These are phyloP conservation scores for Talaromyces sp. DNA, from an alignment of 2,329 filamentous ascomycete genomes.

Conservation along the genomic window DNA sequence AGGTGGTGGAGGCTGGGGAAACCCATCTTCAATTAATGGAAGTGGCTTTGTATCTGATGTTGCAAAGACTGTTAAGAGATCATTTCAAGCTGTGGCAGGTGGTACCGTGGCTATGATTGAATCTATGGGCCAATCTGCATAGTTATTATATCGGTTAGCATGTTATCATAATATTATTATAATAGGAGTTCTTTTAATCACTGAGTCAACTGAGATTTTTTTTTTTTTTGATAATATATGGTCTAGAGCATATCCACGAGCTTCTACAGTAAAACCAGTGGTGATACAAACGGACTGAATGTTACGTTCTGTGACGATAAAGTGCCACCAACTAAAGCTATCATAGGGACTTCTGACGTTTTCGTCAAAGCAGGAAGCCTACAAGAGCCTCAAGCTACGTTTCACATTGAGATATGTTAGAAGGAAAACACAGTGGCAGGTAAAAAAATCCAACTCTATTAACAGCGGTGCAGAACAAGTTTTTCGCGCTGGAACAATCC, in stretches of 20 bases:
- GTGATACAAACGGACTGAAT: no score
- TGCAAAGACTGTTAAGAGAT: neutral
- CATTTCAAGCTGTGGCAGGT: neutral
- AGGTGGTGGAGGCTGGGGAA: conserved; percentile 20
- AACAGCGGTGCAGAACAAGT: neutral
- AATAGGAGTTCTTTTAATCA: no score
- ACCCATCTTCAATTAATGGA: neutral
- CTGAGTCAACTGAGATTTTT: no score
- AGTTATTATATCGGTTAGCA: neutral
- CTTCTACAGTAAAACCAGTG: no score
- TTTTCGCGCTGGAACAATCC: neutral
- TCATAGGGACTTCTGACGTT: no score
- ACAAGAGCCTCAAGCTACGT: neutral
- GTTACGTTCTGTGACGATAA: no score
- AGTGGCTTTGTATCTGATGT: neutral
- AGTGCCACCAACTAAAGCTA: no score
- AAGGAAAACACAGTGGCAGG: neutral
- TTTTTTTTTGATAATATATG: no score
- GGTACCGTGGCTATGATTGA: neutral
- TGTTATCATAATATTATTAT: no score
- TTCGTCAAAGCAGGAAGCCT: no score
- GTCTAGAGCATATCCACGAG: no score
- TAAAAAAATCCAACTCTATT: neutral
- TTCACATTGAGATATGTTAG: neutral
- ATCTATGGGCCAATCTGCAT: neutral